Evolutionary conservation across 768 basidiomycete genomes (phyloP), one percentile per base, ranked within the genome.

Genomic region (Tulasnella sp.): DNA sequence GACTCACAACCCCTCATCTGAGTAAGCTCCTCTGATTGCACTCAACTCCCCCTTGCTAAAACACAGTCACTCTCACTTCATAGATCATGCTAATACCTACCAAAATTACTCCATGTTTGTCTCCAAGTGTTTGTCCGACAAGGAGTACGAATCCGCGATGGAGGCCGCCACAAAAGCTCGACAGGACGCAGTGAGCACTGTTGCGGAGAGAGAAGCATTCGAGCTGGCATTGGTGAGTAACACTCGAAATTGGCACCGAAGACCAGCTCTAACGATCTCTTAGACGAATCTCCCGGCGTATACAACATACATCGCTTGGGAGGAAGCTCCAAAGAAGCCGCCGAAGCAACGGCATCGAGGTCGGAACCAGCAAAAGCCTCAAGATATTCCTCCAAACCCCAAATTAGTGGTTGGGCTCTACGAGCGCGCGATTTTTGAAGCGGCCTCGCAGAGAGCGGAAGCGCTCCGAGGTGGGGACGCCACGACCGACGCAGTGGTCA

Each of bases 31-130:
- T 11, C 17, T 36, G 40, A 29, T 35, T 29, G 40, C 34, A 37
- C 26, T 59, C 5, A 19, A 0, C 34, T 29, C 19, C 12, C 1
- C 29, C 5, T 34, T 5, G 69, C 14, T n/a, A 5, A n/a, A n/a
- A n/a, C n/a, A n/a, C n/a, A n/a, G 42, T 59, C 39, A 47, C 40
- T n/a, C 52, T n/a, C 72, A 37, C 36, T n/a, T 76, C 8, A 5
- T 62, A 95, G 93, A 87, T 73, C 84, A 89, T 71, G 92, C 93
- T 44, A 86, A 90, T 16, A 95, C 94, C 0, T 89, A 89, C 71
- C 89, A 92, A 76, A 83, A 86, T 1, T 98, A 96, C 78, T 97
- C 95, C 0, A 86, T 89, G 0, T 97, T 98, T 81, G 92, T 93
- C 17, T 92, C 94, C 0, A 85, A 86, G 70, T 85, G 90, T 79